phyloP scores from a whole-genome alignment of 495 filamentous ascomycete species.

The Geoglossum glabrum region DNA sequence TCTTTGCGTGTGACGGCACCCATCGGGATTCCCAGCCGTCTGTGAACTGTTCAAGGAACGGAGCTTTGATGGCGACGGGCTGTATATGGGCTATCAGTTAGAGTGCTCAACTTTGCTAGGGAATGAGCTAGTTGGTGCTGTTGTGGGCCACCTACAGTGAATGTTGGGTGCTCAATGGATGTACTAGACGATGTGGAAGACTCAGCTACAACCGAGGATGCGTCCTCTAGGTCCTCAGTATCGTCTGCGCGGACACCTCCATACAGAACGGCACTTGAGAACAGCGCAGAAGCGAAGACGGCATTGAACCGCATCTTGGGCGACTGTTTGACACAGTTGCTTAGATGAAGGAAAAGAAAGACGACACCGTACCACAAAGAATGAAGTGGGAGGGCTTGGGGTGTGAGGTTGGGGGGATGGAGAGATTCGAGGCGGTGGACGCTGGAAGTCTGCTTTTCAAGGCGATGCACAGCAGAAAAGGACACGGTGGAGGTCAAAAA shows the following conservation, averaged over 20 bases:
- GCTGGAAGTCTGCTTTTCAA: not conserved
- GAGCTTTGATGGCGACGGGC: slow-evolving; percentile 74
- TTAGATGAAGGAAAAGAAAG: not conserved
- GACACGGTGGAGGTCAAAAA: slow-evolving; percentile 3
- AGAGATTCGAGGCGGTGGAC: not conserved
- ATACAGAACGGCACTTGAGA: slow-evolving; percentile 50
- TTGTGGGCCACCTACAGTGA: slow-evolving; percentile 46
- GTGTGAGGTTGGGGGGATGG: slow-evolving; percentile 1
- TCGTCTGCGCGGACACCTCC: slow-evolving; percentile 57
- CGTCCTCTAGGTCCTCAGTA: slow-evolving; percentile 32
- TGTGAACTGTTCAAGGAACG: slow-evolving; percentile 97
- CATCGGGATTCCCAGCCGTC: slow-evolving; percentile 83
- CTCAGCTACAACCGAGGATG: slow-evolving; percentile 11
- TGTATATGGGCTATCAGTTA: slow-evolving; percentile 18
- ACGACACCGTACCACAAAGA: not conserved
- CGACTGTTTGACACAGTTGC: not conserved
- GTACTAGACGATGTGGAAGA: slow-evolving; percentile 33
- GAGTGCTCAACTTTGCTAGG: not conserved
- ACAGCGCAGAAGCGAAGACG: slow-evolving; percentile 19
- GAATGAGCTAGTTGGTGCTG: not conserved
- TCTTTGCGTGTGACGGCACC: slow-evolving; percentile 90
- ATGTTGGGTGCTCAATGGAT: slow-evolving; percentile 51
- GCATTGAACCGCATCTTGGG: slow-evolving; percentile 58
- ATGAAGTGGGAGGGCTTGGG: not conserved
- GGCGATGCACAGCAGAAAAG: not conserved